Evolutionary conservation across 2,329 filamentous ascomycete species (phyloP), one percentile per base, ranked within the genome.

Genomic region (Fusarium temperatum): DNA sequence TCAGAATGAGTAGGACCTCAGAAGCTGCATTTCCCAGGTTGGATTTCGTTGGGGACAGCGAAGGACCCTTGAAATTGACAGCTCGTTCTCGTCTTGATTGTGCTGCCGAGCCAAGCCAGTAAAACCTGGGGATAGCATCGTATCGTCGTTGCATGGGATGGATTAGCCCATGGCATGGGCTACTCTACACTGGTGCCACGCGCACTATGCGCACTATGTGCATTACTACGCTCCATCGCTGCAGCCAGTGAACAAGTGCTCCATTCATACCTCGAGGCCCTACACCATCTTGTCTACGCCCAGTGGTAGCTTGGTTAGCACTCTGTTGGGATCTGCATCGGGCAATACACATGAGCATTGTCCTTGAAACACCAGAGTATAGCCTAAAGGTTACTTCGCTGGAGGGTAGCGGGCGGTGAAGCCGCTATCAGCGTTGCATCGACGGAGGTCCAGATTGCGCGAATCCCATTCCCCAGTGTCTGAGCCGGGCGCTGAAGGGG

Each of bases 101-200:
- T 28, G 50, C 44, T 68, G 39, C 62, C 50, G 56, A 70, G 65
- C 71, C 60, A 69, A 65, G 66, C 70, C 66, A 73, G 70, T 68
- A 68, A 74, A 74, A 74, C 50, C 71, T 74, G 71, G 71, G 71
- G 71, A 63, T 65, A 63, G 73, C 57, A 63, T 72, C 62, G 70
- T 54, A 62, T 72, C 61, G 65, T 50, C 57, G 39, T 47, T 69
- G 56, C 59, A 55, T 45, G 64, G n/a, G 30, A 56, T 50, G 28
- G 15, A 69, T 67, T 60, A 67, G 75, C 54, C 75, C 66, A 42
- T 56, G 53, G 24, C 24, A 22, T 47, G 53, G 47, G 32, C 47
- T 50, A n/a, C 22, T 77, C 66, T 75, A n/a, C 36, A 78, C 69
- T 76, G 77, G 75, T 76, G 77, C 77, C 77, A 78, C 77, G 77